These are phyloP conservation scores for Adiantum capillusveneris DNA, from an alignment of 75 land plant genomes.

Conservation along the genomic window DNA sequence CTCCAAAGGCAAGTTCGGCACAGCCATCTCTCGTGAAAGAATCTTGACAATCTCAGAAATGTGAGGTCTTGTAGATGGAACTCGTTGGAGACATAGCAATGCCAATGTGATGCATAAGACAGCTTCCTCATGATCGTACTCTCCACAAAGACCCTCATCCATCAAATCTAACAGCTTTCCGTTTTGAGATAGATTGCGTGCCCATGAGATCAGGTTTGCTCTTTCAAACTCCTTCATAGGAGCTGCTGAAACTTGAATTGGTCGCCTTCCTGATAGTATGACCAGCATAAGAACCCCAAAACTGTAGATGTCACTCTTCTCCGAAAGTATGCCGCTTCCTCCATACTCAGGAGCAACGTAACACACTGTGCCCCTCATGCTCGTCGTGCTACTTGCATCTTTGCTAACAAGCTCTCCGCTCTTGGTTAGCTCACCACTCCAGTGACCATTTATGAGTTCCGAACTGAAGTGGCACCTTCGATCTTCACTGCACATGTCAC, in stretches of 20 bases:
- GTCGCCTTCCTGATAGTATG: slow-evolving; percentile 71
- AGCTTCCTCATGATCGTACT: slow-evolving; percentile 56
- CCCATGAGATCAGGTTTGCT: slow-evolving; percentile 81
- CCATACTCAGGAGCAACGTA: slow-evolving; percentile 81
- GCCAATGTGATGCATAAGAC: slow-evolving; percentile 65
- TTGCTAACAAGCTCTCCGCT: slow-evolving; percentile 62
- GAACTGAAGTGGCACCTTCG: background rate
- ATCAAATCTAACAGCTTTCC: slow-evolving; percentile 67
- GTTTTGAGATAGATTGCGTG: slow-evolving; percentile 48
- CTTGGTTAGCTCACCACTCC: slow-evolving; percentile 5
- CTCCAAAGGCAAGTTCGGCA: slow-evolving; percentile 56
- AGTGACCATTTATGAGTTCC: background rate
- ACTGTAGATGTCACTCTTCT: slow-evolving; percentile 80
- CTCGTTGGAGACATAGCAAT: slow-evolving; percentile 61
- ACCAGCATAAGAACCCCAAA: slow-evolving; percentile 73
- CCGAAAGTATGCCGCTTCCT: slow-evolving; percentile 57
- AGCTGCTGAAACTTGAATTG: slow-evolving; percentile 60
- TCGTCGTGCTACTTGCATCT: slow-evolving; percentile 76
- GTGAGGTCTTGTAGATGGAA: slow-evolving; percentile 72
- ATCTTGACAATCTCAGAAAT: slow-evolving; percentile 61
- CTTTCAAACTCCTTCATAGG: slow-evolving; percentile 76
- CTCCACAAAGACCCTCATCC: slow-evolving; percentile 50
- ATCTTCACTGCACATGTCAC: slow-evolving; percentile 45
- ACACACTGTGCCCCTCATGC: slow-evolving; percentile 89
- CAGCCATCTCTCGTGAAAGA: slow-evolving; percentile 67